Evolutionary conservation across 2,329 filamentous ascomycete genomes (phyloP).

Genomic region (Ophiosphaerella herpotricha): DNA sequence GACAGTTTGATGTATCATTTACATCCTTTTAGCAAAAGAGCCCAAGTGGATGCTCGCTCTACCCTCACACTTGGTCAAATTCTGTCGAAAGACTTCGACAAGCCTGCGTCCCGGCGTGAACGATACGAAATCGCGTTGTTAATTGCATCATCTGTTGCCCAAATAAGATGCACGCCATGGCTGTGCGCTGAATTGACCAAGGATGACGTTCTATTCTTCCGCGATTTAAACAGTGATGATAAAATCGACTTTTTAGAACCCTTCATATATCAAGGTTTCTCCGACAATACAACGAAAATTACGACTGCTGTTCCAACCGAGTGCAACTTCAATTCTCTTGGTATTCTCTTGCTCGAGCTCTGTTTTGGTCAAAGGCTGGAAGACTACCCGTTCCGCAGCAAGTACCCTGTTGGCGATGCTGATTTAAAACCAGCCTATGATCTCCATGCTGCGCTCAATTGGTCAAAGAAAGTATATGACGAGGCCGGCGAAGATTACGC

Average conservation of each 20-base stretch:
- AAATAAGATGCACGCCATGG: constrained; percentile 24
- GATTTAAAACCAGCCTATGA: constrained; percentile 17
- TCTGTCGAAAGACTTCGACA: constrained; percentile 10
- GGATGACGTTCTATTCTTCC: constrained; percentile 17
- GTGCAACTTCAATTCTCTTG: constrained; percentile 21
- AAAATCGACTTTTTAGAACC: constrained; percentile 60
- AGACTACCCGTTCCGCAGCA: constrained; percentile 16
- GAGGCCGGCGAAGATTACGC: constrained; percentile 24
- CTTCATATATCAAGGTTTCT: constrained; percentile 71
- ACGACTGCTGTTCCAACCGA: background rate
- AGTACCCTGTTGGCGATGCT: constrained; percentile 4
- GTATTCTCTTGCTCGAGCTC: constrained; percentile 24
- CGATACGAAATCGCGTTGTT: constrained; percentile 22
- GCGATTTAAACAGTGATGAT: constrained; percentile 3
- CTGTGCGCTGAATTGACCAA: constrained; percentile 13
- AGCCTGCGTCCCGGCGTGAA: constrained; percentile 10
- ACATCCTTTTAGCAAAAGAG: constrained; percentile 9
- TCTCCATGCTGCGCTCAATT: constrained; percentile 18
- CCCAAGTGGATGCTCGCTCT: background rate
- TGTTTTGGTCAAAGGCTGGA: constrained; percentile 21
- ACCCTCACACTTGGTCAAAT: constrained; percentile 11
- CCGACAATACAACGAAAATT: constrained; percentile 66
- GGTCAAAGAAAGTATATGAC: constrained; percentile 14
- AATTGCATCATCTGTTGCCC: constrained; percentile 20
- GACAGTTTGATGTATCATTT: constrained; percentile 16